Conservation (phyloP, 2,329 filamentous ascomycete species). For the Akanthomyces dipterigenus region DNA sequence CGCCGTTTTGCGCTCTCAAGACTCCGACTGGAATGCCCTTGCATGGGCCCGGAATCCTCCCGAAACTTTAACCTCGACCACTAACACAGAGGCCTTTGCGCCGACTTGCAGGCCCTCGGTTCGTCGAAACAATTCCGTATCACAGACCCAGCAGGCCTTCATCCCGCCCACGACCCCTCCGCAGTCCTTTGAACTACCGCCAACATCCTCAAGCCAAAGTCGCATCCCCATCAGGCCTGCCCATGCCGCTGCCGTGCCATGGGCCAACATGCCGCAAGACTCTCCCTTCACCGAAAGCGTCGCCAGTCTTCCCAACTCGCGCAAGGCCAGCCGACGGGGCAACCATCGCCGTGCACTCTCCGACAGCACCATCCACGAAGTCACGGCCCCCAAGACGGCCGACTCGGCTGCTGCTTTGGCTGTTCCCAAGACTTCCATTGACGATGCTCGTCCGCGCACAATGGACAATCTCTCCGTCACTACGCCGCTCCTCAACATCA, state of each 20-base stretch:
- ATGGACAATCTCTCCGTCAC: slow-evolving; percentile 45
- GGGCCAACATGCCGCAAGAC: slow-evolving; percentile 35
- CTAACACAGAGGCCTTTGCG: background rate
- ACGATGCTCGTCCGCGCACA: slow-evolving; percentile 54
- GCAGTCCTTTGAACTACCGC: slow-evolving; percentile 46
- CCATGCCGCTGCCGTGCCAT: slow-evolving; percentile 21
- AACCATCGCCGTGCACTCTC: slow-evolving; percentile 61
- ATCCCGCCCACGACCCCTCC: slow-evolving; percentile 56
- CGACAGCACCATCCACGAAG: slow-evolving; percentile 69
- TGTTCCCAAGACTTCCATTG: slow-evolving; percentile 60
- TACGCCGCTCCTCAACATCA: slow-evolving; percentile 58
- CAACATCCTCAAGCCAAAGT: slow-evolving; percentile 19
- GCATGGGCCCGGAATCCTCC: background rate
- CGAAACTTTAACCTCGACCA: slow-evolving; percentile 14
- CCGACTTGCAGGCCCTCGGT: slow-evolving; percentile 46
- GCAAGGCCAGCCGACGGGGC: slow-evolving; percentile 19
- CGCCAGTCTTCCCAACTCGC: slow-evolving; percentile 25
- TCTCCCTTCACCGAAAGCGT: slow-evolving; percentile 30
- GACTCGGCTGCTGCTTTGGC: slow-evolving; percentile 64
- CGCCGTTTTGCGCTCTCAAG: background rate
- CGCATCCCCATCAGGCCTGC: slow-evolving; percentile 23
- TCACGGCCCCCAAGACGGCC: slow-evolving; percentile 45
- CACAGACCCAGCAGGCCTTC: slow-evolving; percentile 29
- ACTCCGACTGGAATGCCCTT: slow-evolving; percentile 2
- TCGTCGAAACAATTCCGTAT: slow-evolving; percentile 46